These are phyloP conservation scores for Fusarium denticulatum DNA, from an alignment of 2,329 filamentous ascomycete genomes.

Conservation along the genomic window DNA sequence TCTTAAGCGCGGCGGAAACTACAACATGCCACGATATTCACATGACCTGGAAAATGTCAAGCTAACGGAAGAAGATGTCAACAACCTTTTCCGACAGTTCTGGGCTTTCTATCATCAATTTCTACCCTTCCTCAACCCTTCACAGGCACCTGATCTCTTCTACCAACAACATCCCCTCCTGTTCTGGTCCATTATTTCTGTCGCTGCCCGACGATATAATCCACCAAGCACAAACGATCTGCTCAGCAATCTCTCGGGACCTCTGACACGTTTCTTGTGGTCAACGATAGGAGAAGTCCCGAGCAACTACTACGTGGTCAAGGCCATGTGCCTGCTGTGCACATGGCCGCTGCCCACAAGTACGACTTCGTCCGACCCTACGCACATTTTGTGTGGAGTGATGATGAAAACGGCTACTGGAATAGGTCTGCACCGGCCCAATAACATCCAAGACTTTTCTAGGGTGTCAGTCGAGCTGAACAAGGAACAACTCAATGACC, in stretches of 20 bases:
- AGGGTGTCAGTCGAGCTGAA: constrained; percentile 78
- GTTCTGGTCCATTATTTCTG: constrained; percentile 85
- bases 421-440: constrained; percentile 82
- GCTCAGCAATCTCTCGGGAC: constrained; percentile 73
- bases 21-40: constrained; percentile 67
- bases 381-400: constrained; percentile 81
- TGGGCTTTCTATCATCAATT: constrained; percentile 82
- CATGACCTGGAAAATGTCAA: constrained; percentile 72
- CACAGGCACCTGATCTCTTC: constrained; percentile 76
- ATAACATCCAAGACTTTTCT: constrained; percentile 85
- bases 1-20: constrained; percentile 72
- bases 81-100: constrained; percentile 76
- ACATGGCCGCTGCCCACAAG: constrained; percentile 87
- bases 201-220: constrained; percentile 77
- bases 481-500: constrained; percentile 81
- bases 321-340: constrained; percentile 81
- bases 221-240: constrained; percentile 66
- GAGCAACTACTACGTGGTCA: constrained; percentile 82
- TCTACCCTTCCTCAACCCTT: constrained; percentile 76
- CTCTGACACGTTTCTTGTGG: constrained; percentile 78
- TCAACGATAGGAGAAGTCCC: constrained; percentile 80
- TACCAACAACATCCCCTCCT: constrained; percentile 81
- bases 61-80: constrained; percentile 70
- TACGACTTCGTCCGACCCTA: constrained; percentile 81
- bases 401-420: constrained; percentile 91